Evolutionary conservation across 257 asterid species (phyloP).

Genomic region (Primulina huaijiensis): DNA sequence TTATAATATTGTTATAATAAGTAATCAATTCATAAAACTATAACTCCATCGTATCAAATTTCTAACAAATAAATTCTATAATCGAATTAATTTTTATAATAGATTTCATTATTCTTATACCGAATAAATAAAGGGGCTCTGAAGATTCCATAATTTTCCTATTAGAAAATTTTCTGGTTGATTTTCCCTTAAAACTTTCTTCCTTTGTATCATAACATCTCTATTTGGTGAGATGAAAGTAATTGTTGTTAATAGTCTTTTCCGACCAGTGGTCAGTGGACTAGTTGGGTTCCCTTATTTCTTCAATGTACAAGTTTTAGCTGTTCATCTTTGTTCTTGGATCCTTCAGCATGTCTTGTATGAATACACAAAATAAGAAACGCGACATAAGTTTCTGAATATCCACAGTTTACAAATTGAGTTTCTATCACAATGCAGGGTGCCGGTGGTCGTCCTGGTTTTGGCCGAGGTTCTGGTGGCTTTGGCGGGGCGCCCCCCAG

Average conservation of each 20-base stretch:
- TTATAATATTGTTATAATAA: no score
- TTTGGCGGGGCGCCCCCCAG: slow-evolving; percentile 54
- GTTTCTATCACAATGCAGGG: slow-evolving; percentile 32
- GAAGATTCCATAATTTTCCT: background rate
- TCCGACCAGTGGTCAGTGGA: background rate
- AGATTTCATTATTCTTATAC: no score
- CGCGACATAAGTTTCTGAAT: background rate
- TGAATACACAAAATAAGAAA: background rate
- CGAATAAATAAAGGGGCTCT: no score
- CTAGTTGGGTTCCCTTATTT: background rate
- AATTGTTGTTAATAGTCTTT: no score
- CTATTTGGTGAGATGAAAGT: background rate
- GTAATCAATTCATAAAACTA: no score
- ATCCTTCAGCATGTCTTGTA: background rate
- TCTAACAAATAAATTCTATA: no score
- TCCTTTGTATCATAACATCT: background rate
- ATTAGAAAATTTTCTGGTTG: background rate
- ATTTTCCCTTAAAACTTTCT: background rate
- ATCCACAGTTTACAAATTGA: background rate
- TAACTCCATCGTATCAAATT: no score
- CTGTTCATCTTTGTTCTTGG: background rate
- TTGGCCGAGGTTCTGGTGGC: slow-evolving; percentile 68
- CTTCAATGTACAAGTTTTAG: background rate
- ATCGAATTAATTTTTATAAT: no score
- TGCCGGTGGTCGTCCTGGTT: slow-evolving; percentile 58